phyloP scores from a whole-genome alignment of 805 yeast genomes.

The Pichia phayaonensis region DNA sequence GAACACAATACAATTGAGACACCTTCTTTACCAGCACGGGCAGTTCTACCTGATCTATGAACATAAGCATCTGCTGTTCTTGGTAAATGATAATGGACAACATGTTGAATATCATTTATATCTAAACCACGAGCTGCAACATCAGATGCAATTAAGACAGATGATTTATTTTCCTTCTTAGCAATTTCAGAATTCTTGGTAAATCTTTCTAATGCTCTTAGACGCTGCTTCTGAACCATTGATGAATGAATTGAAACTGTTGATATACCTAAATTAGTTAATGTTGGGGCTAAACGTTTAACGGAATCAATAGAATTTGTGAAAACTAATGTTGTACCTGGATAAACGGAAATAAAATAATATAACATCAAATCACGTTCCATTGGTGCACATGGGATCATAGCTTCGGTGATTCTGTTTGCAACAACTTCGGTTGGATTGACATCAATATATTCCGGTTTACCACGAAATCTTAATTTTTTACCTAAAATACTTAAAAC shows the following conservation, averaged over 20 bases:
- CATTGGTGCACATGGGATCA: conserved; percentile 83
- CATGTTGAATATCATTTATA: conserved; percentile 85
- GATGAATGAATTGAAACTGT: conserved; percentile 80
- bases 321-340: conserved; percentile 85
- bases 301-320: conserved; percentile 96
- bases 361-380: conserved; percentile 88
- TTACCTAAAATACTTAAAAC: conserved; percentile 57
- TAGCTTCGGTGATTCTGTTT: conserved; percentile 67
- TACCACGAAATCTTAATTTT: conserved; percentile 61
- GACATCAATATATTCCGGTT: conserved; percentile 71
- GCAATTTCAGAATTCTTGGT: conserved; percentile 35
- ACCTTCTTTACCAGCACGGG: conserved; percentile 90
- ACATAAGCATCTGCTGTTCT: conserved; percentile 90
- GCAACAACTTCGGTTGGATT: conserved; percentile 82
- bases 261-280: conserved; percentile 61
- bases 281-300: conserved; percentile 70
- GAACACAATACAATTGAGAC: conserved; percentile 91
- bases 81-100: conserved; percentile 92
- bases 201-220: conserved; percentile 79
- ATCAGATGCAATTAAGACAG: conserved; percentile 86
- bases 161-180: conserved; percentile 37
- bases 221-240: conserved; percentile 90
- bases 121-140: conserved; percentile 98
- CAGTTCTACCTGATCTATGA: conserved; percentile 98
- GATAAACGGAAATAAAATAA: conserved; percentile 77